phyloP scores from a whole-genome alignment of 331 rosid species.

The Acacia concinna region DNA sequence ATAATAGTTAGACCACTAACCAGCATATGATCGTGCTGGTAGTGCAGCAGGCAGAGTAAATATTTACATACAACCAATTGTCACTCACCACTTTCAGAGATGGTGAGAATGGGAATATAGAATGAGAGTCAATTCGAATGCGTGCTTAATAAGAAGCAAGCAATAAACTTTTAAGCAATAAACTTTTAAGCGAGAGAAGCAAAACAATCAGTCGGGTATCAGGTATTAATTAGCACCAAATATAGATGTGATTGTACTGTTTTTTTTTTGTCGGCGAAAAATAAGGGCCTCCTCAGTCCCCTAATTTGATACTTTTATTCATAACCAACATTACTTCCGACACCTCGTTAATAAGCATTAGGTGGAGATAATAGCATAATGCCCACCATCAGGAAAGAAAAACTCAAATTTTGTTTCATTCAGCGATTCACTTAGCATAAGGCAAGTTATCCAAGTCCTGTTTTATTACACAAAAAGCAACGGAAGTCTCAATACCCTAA shows the following conservation, averaged over 20 bases:
- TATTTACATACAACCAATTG: conserved; percentile 6
- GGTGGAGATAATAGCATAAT: not conserved
- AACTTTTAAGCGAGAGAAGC: not conserved
- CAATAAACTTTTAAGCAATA: not conserved
- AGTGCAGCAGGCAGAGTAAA: not conserved
- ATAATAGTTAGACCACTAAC: not conserved
- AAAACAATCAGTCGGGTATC: not conserved
- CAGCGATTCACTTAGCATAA: not conserved
- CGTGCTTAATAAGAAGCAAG: not conserved
- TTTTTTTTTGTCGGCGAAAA: not conserved
- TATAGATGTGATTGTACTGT: not conserved
- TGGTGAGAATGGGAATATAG: conserved; percentile 11
- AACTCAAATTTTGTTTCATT: not conserved
- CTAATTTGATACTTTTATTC: not conserved
- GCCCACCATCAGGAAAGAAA: not conserved
- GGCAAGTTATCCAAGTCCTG: not conserved
- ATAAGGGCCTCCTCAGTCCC: not conserved
- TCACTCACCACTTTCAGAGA: not conserved
- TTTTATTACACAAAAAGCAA: not conserved
- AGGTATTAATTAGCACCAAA: not conserved
- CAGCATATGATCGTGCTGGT: not conserved
- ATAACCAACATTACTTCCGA: not conserved
- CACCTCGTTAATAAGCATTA: not conserved
- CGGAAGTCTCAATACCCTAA: not conserved
- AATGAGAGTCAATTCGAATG: not conserved